phyloP scores from a whole-genome alignment of 768 basidiomycete genomes.

The Kwoniella sp. region DNA sequence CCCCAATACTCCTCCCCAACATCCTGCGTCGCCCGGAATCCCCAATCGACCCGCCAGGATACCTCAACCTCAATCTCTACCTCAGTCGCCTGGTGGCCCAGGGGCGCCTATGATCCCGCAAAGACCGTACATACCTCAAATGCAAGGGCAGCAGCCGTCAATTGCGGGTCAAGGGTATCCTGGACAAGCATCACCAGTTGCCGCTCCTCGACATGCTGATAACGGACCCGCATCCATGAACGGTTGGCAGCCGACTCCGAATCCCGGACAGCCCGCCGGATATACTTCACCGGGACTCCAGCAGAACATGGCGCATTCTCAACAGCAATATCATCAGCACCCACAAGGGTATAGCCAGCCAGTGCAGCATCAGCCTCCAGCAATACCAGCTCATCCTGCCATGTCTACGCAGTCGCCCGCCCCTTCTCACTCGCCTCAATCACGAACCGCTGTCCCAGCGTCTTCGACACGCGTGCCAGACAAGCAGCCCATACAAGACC shows the following conservation, averaged over 20 bases:
- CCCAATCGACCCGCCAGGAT: slow-evolving; percentile 31
- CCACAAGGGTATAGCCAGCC: neutral
- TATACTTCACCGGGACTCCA: neutral
- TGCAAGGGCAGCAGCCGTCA: slow-evolving; percentile 1
- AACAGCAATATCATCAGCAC: slow-evolving; percentile 4
- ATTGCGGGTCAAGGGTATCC: neutral
- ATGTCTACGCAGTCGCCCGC: slow-evolving; percentile 52
- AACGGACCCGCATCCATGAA: neutral
- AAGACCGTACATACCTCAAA: slow-evolving; percentile 29
- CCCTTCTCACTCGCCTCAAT: slow-evolving; percentile 8
- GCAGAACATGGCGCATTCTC: neutral
- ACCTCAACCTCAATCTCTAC: slow-evolving; percentile 13
- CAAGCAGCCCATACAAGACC: slow-evolving; percentile 85
- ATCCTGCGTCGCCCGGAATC: slow-evolving; percentile 45
- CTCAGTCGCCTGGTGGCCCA: slow-evolving; percentile 17
- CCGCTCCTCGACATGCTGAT: neutral
- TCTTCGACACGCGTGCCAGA: slow-evolving; percentile 59
- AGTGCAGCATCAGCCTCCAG: slow-evolving; percentile 27
- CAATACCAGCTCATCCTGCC: slow-evolving; percentile 55
- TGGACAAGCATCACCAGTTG: neutral
- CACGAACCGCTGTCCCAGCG: slow-evolving; percentile 15
- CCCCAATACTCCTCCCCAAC: slow-evolving; percentile 19
- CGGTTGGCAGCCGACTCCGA: neutral
- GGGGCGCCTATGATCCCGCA: slow-evolving; percentile 25
- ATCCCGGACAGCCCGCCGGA: neutral